Percentiles rank a stretch among this genome's conserved stretches.
Conservation (phyloP, 2,329 filamentous ascomycete species). For the Venturia aucupariae region DNA sequence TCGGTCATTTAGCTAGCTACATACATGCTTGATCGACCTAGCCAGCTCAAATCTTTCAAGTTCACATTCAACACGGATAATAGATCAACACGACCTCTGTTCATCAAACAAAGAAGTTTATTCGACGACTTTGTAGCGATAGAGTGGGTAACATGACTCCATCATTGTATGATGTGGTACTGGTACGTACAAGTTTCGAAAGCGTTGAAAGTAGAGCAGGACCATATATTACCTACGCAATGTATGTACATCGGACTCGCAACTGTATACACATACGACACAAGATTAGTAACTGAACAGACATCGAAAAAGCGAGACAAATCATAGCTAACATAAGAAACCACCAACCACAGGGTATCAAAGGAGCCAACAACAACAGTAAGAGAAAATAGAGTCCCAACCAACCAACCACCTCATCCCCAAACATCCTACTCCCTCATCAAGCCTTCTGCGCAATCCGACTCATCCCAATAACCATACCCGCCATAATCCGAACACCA, state of each 20-base stretch:
- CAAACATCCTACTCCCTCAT: not conserved
- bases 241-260: not conserved
- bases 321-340: not conserved
- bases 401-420: not conserved
- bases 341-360: not conserved
- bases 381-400: not conserved
- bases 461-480: conserved; percentile 10
- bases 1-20: too few species aligned
- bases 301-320: not conserved
- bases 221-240: not conserved
- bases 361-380: not conserved
- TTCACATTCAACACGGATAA: too few species aligned
- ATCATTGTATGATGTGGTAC: too few species aligned
- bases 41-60: too few species aligned
- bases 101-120: too few species aligned
- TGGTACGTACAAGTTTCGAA: too few species aligned
- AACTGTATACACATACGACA: not conserved
- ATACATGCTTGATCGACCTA: too few species aligned
- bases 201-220: too few species aligned
- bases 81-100: too few species aligned
- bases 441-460: conserved; percentile 4
- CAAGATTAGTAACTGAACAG: not conserved
- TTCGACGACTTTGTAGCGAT: too few species aligned
- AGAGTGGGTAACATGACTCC: too few species aligned
- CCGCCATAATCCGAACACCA: conserved; percentile 11